phyloP scores from a whole-genome alignment of 176 grass and related monocot genomes.

The Triticum turgidum region DNA sequence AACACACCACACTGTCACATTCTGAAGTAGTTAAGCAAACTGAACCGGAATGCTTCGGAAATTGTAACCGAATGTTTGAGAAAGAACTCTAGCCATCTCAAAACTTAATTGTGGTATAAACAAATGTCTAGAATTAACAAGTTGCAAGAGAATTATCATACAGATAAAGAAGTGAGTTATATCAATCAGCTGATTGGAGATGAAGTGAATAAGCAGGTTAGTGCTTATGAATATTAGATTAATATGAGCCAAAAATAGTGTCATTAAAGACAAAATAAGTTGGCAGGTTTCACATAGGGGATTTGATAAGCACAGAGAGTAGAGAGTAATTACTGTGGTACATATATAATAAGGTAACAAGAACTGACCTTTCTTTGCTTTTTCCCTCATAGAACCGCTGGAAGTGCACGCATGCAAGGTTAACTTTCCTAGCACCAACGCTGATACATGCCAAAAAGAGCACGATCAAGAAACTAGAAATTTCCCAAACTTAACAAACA shows the following conservation, averaged over 20 bases:
- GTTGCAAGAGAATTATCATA: slow-evolving; percentile 1
- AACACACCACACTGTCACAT: background rate
- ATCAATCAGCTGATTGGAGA: too few species aligned
- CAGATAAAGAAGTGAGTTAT: too few species aligned
- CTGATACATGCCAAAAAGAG: too few species aligned
- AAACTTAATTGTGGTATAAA: background rate
- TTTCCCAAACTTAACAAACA: too few species aligned
- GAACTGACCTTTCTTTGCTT: slow-evolving; percentile 63
- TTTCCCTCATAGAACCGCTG: slow-evolving; percentile 52
- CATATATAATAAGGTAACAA: slow-evolving; percentile 18
- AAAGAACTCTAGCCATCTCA: background rate
- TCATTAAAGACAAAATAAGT: too few species aligned
- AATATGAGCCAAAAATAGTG: too few species aligned
- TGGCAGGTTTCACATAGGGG: too few species aligned
- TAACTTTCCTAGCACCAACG: slow-evolving; percentile 71
- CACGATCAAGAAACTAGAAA: too few species aligned
- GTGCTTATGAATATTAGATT: too few species aligned
- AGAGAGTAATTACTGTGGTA: too few species aligned
- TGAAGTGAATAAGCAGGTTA: too few species aligned
- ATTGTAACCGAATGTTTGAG: background rate
- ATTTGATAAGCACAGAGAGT: too few species aligned
- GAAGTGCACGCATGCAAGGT: slow-evolving; percentile 20
- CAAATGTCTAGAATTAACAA: background rate
- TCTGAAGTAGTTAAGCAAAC: background rate
- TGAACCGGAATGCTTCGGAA: background rate